phyloP scores from a whole-genome alignment of 371 early-diverging fungal genomes.

The Mortierella sp. region DNA sequence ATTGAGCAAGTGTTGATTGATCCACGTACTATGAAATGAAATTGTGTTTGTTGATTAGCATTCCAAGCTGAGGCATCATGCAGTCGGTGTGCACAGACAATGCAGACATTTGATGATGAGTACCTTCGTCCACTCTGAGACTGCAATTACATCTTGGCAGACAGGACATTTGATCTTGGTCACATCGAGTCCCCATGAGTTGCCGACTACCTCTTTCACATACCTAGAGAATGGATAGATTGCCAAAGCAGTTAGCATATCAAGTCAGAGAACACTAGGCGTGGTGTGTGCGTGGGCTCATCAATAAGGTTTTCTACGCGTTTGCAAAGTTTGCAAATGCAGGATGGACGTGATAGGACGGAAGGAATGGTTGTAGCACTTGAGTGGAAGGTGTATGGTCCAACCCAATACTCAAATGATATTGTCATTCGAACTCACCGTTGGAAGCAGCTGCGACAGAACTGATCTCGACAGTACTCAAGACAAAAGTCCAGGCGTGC shows the following conservation, averaged over 20 bases:
- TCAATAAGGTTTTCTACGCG: conserved; percentile 12
- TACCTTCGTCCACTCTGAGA: conserved; percentile 71
- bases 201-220: conserved; percentile 71
- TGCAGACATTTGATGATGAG: too few species aligned
- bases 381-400: conserved; percentile 2
- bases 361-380: neutral
- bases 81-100: too few species aligned
- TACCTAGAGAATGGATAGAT: conserved; percentile 55
- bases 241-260: neutral
- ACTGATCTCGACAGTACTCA: conserved; percentile 73
- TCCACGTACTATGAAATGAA: conserved; percentile 53
- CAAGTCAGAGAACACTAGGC: neutral
- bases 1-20: conserved; percentile 56
- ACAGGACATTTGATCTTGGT: conserved; percentile 77
- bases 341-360: neutral
- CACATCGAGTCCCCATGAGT: conserved; percentile 75
- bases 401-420: conserved; percentile 37
- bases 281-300: neutral
- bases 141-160: conserved; percentile 65
- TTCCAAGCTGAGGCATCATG: neutral
- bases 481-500: conserved; percentile 70
- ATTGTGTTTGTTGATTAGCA: neutral
- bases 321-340: neutral
- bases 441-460: conserved; percentile 72
- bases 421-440: conserved; percentile 53